A percentile compares a stretch with the other conserved stretches of the same genome.
Evolutionary conservation across 345 rosid genomes (phyloP).

Genomic region (Eucalyptus regnans): DNA sequence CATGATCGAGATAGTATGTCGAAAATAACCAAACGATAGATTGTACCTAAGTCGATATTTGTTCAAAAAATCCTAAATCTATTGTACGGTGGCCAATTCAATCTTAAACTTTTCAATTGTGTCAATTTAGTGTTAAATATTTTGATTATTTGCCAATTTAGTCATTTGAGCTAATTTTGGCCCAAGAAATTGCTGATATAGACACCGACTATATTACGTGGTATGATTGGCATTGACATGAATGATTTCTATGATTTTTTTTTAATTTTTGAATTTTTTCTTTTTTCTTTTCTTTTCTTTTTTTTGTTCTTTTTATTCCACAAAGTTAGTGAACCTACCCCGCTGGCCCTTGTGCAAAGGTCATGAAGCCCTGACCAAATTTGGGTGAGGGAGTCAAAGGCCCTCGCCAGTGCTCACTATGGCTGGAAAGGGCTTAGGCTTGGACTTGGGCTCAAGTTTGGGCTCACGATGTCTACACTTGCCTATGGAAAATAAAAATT

Average conservation of each 20-base stretch:
- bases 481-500: accelerated
- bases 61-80: background rate
- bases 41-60: background rate
- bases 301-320: too few relatives aligned
- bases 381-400: background rate
- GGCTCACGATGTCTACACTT: accelerated
- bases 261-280: accelerated
- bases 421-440: too few relatives aligned
- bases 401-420: accelerated
- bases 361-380: accelerated
- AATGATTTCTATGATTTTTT: too few relatives aligned
- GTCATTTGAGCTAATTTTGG: background rate
- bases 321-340: accelerated
- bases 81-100: accelerated
- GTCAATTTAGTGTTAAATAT: accelerated
- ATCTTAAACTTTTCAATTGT: too few relatives aligned
- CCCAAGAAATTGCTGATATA: accelerated
- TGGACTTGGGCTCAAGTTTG: accelerated
- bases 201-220: accelerated
- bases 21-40: background rate
- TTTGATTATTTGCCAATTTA: too few relatives aligned
- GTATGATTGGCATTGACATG: accelerated
- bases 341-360: background rate
- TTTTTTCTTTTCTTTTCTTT: accelerated
- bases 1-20: background rate